Evolutionary conservation across 495 filamentous ascomycete species (phyloP).

Genomic region (Penicillium angulare): DNA sequence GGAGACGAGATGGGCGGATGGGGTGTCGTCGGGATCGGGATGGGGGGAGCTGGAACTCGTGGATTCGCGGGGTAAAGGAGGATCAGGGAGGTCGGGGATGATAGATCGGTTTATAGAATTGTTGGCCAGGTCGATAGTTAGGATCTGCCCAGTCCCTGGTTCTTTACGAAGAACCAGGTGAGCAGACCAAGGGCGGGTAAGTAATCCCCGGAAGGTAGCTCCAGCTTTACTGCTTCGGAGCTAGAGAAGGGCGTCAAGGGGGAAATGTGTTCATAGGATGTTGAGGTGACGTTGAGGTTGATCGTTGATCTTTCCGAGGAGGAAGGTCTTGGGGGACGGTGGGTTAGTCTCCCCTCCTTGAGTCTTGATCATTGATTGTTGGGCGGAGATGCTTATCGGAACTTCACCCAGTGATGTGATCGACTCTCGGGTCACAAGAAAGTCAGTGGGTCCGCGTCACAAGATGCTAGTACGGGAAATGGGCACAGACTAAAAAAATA

Average conservation of each 20-base stretch:
- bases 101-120: constrained; percentile 50
- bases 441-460: background rate
- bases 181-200: constrained; percentile 37
- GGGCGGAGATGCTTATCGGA: constrained; percentile 4
- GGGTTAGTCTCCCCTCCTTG: background rate
- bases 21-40: constrained; percentile 18
- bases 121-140: constrained; percentile 63
- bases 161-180: constrained; percentile 50
- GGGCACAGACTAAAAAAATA: background rate
- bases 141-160: constrained; percentile 49
- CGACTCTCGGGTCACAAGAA: constrained; percentile 4
- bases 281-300: background rate
- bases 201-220: constrained; percentile 5
- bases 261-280: background rate
- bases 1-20: constrained; percentile 11
- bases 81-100: constrained; percentile 59
- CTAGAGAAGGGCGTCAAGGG: background rate
- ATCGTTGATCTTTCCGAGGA: background rate
- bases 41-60: constrained; percentile 17
- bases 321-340: background rate
- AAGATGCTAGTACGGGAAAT: background rate
- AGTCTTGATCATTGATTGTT: background rate
- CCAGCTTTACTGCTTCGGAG: background rate
- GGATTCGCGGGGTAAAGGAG: constrained; percentile 38
- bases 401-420: background rate